Base-by-base conservation (phyloP, 208 protist genomes). In the Crithidia sp. region DNA sequence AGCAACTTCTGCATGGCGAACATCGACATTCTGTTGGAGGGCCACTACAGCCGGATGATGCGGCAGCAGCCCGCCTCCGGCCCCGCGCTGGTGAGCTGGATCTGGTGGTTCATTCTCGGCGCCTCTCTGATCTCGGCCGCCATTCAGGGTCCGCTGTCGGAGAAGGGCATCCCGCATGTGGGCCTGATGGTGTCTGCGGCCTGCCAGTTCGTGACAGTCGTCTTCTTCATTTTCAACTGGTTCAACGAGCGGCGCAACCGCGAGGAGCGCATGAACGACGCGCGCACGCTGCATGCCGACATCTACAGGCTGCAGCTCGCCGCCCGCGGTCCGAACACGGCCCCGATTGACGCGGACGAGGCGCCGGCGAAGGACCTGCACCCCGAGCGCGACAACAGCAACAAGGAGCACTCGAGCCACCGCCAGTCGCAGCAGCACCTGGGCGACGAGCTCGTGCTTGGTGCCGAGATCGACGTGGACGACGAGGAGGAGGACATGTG, bases 21-120 rank as follows among this genome's bases (percentile, higher is more conserved):
- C 68, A 71, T 92, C 39, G 87, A 92, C 70, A 89, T 90, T 60
- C 81, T 92, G 3, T 85, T 77, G 4, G 78, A 92, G 59, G 87
- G 87, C 39, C 82, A 85, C 67, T 92, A 92, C 84, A 90, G 80
- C 52, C 79, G 83, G 14, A 49, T 88, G 61, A 83, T 92, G 44
- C 77, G 76, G 17, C 58, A 67, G 28, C 19, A 74, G 17, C 87
- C 87, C 19, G 47, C 43, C 39, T 54, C 71, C 44, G 84, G 84
- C 37, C 73, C 82, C 2, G 47, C 80, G 44, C 76, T 92, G 9
- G 82, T 92, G 19, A 87, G 76, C 28, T 92, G 81, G 79, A 75
- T 92, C 19, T 92, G 84, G 87, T 85, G 81, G 75, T 82, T 73
- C 47, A 77, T 82, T 9, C 74, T 90, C 60, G 2, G 87, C n/a